Percentiles rank a stretch among this genome's conserved stretches.
Conservation (phyloP, 208 protist genomes). For the Kentomonas sorsogonicus region DNA sequence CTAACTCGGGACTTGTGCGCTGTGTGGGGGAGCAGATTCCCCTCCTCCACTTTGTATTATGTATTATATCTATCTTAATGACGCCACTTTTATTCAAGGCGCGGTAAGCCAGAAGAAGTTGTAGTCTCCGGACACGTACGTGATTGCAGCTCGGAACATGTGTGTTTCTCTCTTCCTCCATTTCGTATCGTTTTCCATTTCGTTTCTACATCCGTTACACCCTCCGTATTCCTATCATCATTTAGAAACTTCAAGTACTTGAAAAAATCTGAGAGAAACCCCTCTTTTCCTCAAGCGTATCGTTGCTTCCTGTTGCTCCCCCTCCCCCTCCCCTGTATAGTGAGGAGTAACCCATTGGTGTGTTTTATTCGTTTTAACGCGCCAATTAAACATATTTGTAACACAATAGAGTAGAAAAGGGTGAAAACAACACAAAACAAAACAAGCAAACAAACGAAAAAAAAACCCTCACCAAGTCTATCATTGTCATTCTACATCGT, state of each 20-base stretch:
- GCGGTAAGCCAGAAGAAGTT: too few species aligned
- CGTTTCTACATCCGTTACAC: not conserved
- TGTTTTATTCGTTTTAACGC: too few species aligned
- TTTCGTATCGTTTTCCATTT: not conserved
- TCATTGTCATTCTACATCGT: not conserved
- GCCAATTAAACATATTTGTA: not conserved
- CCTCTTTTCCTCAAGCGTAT: not conserved
- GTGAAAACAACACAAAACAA: not conserved
- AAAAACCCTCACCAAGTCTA: not conserved
- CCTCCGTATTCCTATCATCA: not conserved
- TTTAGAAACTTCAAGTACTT: not conserved
- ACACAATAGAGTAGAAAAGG: conserved; percentile 8
- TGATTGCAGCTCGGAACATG: not conserved
- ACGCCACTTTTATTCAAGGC: too few species aligned
- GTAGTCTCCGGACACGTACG: too few species aligned
- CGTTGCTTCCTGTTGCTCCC: not conserved
- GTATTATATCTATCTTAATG: too few species aligned
- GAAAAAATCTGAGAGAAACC: not conserved
- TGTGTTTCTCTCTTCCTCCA: not conserved
- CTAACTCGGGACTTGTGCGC: too few species aligned
- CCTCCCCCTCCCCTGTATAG: not conserved
- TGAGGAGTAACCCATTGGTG: too few species aligned
- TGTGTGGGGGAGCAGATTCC: too few species aligned
- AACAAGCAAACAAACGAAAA: too few species aligned
- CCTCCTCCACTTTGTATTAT: too few species aligned